These are phyloP conservation scores for Epichloe hybrida DNA, from an alignment of 2,329 filamentous ascomycete genomes.

Conservation along the genomic window DNA sequence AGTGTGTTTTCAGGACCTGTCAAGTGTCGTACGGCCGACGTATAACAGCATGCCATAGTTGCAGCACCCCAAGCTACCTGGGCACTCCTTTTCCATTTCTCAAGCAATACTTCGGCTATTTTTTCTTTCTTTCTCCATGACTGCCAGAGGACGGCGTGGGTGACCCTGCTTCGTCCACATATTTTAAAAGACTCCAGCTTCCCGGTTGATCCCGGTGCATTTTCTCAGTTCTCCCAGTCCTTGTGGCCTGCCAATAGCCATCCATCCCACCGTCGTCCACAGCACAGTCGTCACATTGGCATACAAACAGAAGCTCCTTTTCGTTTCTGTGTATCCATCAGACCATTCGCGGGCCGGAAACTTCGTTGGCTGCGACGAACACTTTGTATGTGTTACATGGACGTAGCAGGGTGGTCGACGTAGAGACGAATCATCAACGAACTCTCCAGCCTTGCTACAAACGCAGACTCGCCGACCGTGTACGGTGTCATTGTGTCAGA, in stretches of 20 bases:
- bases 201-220: background rate
- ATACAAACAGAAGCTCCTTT: slow-evolving; percentile 1
- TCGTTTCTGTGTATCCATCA: slow-evolving; percentile 1
- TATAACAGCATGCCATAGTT: slow-evolving; percentile 6
- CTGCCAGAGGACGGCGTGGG: background rate
- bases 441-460: background rate
- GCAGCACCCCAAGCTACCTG: slow-evolving; percentile 1
- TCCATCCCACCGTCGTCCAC: background rate
- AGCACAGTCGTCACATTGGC: background rate
- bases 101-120: slow-evolving; percentile 4
- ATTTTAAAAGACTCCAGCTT: background rate
- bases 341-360: slow-evolving; percentile 1
- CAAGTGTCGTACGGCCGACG: slow-evolving; percentile 6
- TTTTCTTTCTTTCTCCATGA: background rate
- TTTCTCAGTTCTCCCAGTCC: background rate
- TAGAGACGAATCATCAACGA: background rate
- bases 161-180: background rate
- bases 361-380: slow-evolving; percentile 2
- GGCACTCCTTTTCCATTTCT: background rate
- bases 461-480: background rate
- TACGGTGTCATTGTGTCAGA: background rate
- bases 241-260: background rate
- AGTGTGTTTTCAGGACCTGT: slow-evolving; percentile 3
- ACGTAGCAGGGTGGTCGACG: background rate
- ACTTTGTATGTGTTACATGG: background rate